Conservation (phyloP, 2,329 filamentous ascomycete genomes). For the Cladophialophora bantiana region DNA sequence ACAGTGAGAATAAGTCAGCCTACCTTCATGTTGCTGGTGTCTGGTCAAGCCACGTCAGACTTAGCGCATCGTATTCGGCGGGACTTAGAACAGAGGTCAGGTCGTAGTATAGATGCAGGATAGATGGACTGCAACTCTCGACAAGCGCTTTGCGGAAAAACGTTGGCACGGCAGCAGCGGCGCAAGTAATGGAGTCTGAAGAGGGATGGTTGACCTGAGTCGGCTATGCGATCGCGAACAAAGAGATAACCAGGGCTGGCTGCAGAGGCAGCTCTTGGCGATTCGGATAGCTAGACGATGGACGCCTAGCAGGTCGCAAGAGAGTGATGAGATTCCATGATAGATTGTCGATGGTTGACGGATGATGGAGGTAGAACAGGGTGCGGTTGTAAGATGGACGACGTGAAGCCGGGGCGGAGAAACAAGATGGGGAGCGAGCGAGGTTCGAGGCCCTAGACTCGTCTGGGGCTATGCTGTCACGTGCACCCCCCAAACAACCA, state of each 20-base stretch:
- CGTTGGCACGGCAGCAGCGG: slow-evolving; percentile 6
- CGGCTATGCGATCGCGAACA: slow-evolving; percentile 53
- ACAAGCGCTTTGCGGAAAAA: not conserved
- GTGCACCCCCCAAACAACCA: slow-evolving; percentile 22
- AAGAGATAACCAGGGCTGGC: slow-evolving; percentile 54
- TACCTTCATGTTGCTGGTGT: slow-evolving; percentile 42
- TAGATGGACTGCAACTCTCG: not conserved
- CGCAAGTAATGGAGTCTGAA: slow-evolving; percentile 10
- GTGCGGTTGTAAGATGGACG: slow-evolving; percentile 25
- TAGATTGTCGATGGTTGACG: slow-evolving; percentile 37
- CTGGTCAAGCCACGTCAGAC: slow-evolving; percentile 18
- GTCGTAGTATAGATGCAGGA: not conserved
- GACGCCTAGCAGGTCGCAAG: slow-evolving; percentile 52
- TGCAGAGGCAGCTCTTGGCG: slow-evolving; percentile 53
- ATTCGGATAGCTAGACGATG: slow-evolving; percentile 53
- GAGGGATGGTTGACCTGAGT: slow-evolving; percentile 26
- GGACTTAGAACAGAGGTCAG: not conserved
- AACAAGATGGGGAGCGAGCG: slow-evolving; percentile 2
- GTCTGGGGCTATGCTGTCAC: slow-evolving; percentile 6
- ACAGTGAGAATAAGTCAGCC: slow-evolving; percentile 14
- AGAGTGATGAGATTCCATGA: slow-evolving; percentile 38
- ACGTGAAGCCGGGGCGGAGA: slow-evolving; percentile 24
- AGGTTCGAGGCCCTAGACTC: not conserved
- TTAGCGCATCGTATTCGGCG: slow-evolving; percentile 15
- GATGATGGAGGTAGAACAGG: slow-evolving; percentile 15